Percentiles rank a stretch among this genome's conserved stretches.
Conservation (phyloP, 192 early-diverging fungal genomes). For the Coemansia sp. region DNA sequence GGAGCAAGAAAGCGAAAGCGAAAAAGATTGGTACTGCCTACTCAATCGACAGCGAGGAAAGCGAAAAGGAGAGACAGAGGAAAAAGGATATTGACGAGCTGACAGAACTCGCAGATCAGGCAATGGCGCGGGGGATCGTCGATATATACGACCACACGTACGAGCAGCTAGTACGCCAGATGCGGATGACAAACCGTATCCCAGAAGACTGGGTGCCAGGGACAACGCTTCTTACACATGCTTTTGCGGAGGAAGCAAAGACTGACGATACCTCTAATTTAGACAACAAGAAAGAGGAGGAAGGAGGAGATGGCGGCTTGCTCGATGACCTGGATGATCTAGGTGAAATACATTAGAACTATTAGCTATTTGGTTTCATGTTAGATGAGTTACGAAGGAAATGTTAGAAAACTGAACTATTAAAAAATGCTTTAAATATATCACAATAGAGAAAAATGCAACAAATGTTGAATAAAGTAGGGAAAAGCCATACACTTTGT, state of each 20-base stretch:
- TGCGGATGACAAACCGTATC: conserved; percentile 61
- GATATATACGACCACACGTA: conserved; percentile 69
- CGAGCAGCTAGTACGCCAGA: conserved; percentile 65
- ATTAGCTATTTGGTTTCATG: background rate
- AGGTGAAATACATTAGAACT: background rate
- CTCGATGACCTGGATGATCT: conserved; percentile 31
- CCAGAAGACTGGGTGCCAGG: conserved; percentile 64
- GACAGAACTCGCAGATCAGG: conserved; percentile 68
- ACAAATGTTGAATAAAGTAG: no score
- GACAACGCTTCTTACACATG: conserved; percentile 18
- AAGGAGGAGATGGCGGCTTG: conserved; percentile 8
- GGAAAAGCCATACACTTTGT: no score
- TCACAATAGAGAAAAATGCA: background rate
- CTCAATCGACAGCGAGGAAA: conserved; percentile 32
- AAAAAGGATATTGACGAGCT: conserved; percentile 60
- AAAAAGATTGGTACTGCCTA: conserved; percentile 11
- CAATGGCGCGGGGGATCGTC: conserved; percentile 68
- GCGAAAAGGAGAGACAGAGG: conserved; percentile 44
- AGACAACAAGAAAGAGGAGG: background rate
- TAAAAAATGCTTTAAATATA: background rate
- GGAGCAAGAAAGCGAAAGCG: conserved; percentile 19
- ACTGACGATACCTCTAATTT: background rate
- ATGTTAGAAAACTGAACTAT: background rate
- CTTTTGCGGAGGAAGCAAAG: background rate
- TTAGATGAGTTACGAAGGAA: background rate